Evolutionary conservation across 2,329 filamentous ascomycete species (phyloP).

Genomic region (Phaeophleospora eucalypticola): DNA sequence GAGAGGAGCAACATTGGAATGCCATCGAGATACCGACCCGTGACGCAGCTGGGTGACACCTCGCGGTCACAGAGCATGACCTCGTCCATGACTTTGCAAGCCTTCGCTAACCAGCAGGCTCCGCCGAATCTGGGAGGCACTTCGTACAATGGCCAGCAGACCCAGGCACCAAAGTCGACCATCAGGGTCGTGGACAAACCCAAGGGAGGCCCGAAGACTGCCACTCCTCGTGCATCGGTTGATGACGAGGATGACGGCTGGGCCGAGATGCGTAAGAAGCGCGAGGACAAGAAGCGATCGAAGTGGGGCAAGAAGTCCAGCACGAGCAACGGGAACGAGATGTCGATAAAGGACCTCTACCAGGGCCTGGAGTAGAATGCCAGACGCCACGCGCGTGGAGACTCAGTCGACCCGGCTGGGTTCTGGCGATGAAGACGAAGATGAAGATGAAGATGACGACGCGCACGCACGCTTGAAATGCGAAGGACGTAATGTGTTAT

Average conservation of each 20-base stretch:
- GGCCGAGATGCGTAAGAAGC: slow-evolving; percentile 32
- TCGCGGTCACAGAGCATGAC: slow-evolving; percentile 40
- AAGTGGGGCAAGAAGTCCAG: slow-evolving; percentile 22
- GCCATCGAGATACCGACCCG: slow-evolving; percentile 84
- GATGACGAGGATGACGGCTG: slow-evolving; percentile 37
- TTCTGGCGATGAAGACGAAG: slow-evolving; percentile 3
- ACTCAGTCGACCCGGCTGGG: slow-evolving; percentile 1
- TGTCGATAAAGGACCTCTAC: slow-evolving; percentile 28
- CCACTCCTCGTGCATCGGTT: slow-evolving; percentile 10
- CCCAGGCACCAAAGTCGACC: slow-evolving; percentile 26
- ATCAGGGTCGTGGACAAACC: slow-evolving; percentile 37
- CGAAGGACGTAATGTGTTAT: neutral
- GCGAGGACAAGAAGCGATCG: slow-evolving; percentile 31
- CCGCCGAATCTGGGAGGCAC: slow-evolving; percentile 19
- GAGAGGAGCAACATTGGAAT: slow-evolving; percentile 92
- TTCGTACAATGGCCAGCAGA: slow-evolving; percentile 15
- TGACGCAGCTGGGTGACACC: slow-evolving; percentile 47
- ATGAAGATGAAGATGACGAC: neutral
- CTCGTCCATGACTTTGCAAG: slow-evolving; percentile 29
- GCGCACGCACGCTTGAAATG: neutral
- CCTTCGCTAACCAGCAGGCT: slow-evolving; percentile 25
- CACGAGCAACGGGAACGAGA: slow-evolving; percentile 8
- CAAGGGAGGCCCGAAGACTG: slow-evolving; percentile 30
- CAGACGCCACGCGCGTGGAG: slow-evolving; percentile 3
- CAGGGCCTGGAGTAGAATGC: slow-evolving; percentile 24